Conservation (phyloP, 768 basidiomycete genomes). For the Plicaturopsis crispa region DNA sequence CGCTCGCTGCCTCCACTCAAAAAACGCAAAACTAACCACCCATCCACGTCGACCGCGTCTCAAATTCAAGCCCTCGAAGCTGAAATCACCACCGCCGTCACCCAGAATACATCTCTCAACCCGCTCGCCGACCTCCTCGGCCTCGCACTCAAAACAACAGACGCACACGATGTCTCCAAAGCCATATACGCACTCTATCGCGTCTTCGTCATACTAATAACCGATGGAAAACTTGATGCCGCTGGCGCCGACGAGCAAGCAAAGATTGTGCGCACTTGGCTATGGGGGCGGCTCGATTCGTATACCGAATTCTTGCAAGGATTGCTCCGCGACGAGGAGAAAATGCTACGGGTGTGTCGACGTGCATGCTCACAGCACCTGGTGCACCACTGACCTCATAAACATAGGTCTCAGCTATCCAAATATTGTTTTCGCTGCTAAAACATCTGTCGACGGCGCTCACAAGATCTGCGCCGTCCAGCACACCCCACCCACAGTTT, state of each 20-base stretch:
- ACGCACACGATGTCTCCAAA: conserved; percentile 58
- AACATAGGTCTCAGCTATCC: conserved; percentile 56
- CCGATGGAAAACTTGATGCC: conserved; percentile 45
- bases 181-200: conserved; percentile 80
- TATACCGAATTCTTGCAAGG: conserved; percentile 66
- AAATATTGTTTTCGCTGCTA: conserved; percentile 70
- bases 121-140: conserved; percentile 67
- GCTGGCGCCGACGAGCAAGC: conserved; percentile 49
- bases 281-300: conserved; percentile 64
- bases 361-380: neutral
- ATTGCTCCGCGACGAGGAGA: conserved; percentile 72
- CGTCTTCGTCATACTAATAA: conserved; percentile 59
- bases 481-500: conserved; percentile 50
- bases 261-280: conserved; percentile 65
- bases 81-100: conserved; percentile 44
- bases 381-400: neutral
- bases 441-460: conserved; percentile 70
- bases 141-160: conserved; percentile 37
- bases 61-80: conserved; percentile 45
- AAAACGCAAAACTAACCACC: conserved; percentile 33
- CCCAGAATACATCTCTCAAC: conserved; percentile 62
- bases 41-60: conserved; percentile 15
- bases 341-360: conserved; percentile 56
- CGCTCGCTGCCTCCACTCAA: conserved; percentile 45
- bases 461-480: conserved; percentile 27